A percentile compares a stretch with the other conserved stretches of the same genome.
These are phyloP conservation scores for Mortierella sp. DNA, from an alignment of 371 early-diverging fungal genomes.

Conservation along the genomic window DNA sequence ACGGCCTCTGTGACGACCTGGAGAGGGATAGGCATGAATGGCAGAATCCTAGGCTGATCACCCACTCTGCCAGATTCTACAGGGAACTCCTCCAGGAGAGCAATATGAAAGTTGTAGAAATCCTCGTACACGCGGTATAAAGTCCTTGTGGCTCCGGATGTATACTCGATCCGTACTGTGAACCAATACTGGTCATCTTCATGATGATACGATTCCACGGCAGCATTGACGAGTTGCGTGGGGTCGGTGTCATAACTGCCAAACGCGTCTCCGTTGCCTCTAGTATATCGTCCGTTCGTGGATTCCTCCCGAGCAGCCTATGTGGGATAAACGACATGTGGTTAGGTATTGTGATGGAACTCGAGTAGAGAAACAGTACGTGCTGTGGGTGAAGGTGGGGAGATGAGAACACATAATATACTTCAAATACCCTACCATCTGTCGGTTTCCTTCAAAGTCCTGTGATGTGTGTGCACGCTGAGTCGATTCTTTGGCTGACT, in stretches of 20 bases:
- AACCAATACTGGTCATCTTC: constrained; percentile 79
- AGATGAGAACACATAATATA: too few species aligned
- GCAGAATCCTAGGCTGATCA: constrained; percentile 70
- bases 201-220: constrained; percentile 65
- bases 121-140: constrained; percentile 83
- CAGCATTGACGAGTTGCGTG: constrained; percentile 58
- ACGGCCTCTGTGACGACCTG: constrained; percentile 65
- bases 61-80: constrained; percentile 77
- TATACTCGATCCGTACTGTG: constrained; percentile 69
- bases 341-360: neutral
- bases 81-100: constrained; percentile 79
- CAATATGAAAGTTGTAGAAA: constrained; percentile 83
- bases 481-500: constrained; percentile 16
- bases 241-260: constrained; percentile 9
- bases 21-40: constrained; percentile 81
- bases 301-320: constrained; percentile 12
- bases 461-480: constrained; percentile 26
- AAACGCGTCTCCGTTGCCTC: constrained; percentile 14
- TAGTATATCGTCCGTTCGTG: constrained; percentile 17
- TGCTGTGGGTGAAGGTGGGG: neutral
- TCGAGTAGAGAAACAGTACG: neutral
- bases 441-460: constrained; percentile 33
- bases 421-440: constrained; percentile 49
- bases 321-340: neutral
- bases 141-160: constrained; percentile 61